Evolutionary conservation across 768 basidiomycete genomes (phyloP), one percentile per base, ranked within the genome.

Genomic region (Trametes punicea): DNA sequence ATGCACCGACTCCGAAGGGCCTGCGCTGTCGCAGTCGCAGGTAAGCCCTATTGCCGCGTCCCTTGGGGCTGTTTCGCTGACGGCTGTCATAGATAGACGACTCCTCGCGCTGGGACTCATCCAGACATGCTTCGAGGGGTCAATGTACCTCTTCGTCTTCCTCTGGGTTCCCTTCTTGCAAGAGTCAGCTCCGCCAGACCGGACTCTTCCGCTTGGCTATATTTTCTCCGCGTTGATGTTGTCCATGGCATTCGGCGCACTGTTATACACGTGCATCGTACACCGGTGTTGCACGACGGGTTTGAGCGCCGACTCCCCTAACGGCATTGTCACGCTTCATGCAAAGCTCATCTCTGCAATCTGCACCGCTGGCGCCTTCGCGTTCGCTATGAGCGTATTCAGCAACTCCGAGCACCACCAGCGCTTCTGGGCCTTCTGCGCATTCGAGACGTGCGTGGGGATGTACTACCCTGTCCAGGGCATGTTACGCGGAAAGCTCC

Each of bases 101-200:
- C 75, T 90, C 9, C 70, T 88, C 57, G 78, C 79, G 23, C 77
- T 90, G 20, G 86, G 87, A 29, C 70, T 90, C 50, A 83, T 83
- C 0, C 88, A 90, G 69, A 90, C 88, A 1, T 87, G 85, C 69
- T 90, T 90, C 65, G 88, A 90, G 66, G 89, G 88, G 2, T 87
- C 85, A 5, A 88, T 90, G 88, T 90, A 90, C 70, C 79, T 90
- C 57, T 90, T 90, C 70, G 88, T 90, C 60, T 90, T 89, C 73
- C 74, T 86, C 59, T 90, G 88, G 88, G 88, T 90, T 0, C 88
- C 89, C 1, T 77, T 82, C 2, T 73, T 90, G 15, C 87, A 90
- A 70, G 84, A 88, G 65, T 72, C 72, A 20, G 76, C 83, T n/a
- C 29, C 25, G 11, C 64, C 74, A 9, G 58, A 70, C 10, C 61